These are phyloP conservation scores for Mrakia blollopis DNA, from an alignment of 768 basidiomycete species.

Conservation along the genomic window DNA sequence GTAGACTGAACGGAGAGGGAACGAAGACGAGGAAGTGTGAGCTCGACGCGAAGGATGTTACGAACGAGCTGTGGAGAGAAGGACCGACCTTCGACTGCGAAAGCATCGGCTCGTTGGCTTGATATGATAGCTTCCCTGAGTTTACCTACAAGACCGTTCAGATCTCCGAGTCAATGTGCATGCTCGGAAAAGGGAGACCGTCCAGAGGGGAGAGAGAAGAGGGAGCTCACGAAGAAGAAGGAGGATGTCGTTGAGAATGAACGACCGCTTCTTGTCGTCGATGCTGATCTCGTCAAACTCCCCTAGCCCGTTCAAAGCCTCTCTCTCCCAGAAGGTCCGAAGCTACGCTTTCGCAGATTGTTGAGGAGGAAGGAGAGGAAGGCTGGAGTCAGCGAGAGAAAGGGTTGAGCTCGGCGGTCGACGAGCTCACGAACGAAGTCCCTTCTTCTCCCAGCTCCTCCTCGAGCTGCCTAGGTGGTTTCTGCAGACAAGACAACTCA, in stretches of 20 bases:
- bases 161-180: too few relatives aligned
- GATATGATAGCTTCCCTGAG: constrained; percentile 27
- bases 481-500: background rate
- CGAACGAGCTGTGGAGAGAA: background rate
- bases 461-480: background rate
- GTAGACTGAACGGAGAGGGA: constrained; percentile 18
- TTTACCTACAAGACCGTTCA: constrained; percentile 6
- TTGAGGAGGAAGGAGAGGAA: background rate
- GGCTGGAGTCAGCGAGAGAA: background rate
- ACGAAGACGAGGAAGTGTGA: background rate
- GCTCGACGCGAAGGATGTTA: background rate
- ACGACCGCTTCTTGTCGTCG: constrained; percentile 23
- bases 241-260: constrained; percentile 21
- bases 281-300: background rate
- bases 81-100: constrained; percentile 22
- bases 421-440: background rate
- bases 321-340: constrained; percentile 6
- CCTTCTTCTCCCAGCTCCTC: background rate
- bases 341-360: background rate
- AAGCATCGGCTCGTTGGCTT: background rate
- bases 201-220: background rate
- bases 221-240: constrained; percentile 23
- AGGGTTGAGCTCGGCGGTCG: background rate
- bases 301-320: background rate
- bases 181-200: too few relatives aligned